Conservation (phyloP, 345 rosid genomes). For the Acer campestre region DNA sequence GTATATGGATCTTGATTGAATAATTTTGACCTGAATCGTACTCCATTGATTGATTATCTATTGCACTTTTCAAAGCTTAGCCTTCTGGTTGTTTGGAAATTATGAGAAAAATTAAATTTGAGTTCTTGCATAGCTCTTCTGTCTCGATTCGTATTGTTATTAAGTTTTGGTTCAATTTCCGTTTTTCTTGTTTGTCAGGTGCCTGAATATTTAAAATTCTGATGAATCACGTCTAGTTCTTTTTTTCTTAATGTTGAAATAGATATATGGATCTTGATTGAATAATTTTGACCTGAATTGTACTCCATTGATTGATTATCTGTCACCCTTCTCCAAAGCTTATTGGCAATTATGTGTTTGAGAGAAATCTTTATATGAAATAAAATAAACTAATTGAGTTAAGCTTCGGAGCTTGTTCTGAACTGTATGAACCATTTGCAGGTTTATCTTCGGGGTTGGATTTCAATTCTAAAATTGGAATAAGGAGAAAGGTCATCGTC, state of each 20-base stretch:
- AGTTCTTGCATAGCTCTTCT: not conserved
- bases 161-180: not conserved
- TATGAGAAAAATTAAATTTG: not conserved
- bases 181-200: not conserved
- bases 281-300: not conserved
- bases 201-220: not conserved
- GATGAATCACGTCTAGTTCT: not conserved
- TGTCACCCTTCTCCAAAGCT: not conserved
- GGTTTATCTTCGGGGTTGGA: conserved; percentile 69
- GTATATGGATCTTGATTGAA: not conserved
- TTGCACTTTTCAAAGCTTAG: not conserved
- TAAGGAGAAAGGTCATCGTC: conserved; percentile 46
- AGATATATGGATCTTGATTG: not conserved
- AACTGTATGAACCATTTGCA: conserved; percentile 29
- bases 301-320: not conserved
- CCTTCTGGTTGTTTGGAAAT: conserved; percentile 1
- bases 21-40: not conserved
- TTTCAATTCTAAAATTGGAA: conserved; percentile 40
- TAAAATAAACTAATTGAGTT: not conserved
- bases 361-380: not conserved
- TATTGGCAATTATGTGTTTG: not conserved
- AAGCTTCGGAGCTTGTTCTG: conserved; percentile 4
- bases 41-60: not conserved
- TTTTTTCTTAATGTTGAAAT: not conserved
- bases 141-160: not conserved